Conservation (phyloP, 148 eudicot species). For the Heliosperma pusillum region DNA sequence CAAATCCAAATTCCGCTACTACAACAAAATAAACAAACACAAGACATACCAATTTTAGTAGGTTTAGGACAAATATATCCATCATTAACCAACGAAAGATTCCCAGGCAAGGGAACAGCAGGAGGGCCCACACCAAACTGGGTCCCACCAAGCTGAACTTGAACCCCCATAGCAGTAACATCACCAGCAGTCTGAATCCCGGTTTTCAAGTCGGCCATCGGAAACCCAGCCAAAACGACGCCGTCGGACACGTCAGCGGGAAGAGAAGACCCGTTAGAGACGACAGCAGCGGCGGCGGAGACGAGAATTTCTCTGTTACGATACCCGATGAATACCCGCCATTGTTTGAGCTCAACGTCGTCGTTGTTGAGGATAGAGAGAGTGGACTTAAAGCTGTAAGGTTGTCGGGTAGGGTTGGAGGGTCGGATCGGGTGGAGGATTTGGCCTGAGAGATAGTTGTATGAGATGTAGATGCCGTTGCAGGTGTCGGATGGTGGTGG, state of each 20-base stretch:
- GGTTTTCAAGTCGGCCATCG: slow-evolving; percentile 41
- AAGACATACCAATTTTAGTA: slow-evolving; percentile 11
- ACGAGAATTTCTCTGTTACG: slow-evolving; percentile 52
- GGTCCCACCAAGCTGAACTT: slow-evolving; percentile 50
- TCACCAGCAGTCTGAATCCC: slow-evolving; percentile 73
- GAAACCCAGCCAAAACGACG: slow-evolving; percentile 42
- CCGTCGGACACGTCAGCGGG: slow-evolving; percentile 57
- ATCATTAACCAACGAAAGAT: slow-evolving; percentile 25
- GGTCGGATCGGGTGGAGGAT: slow-evolving; percentile 17
- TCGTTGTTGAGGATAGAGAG: slow-evolving; percentile 51
- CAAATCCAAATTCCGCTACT: neutral
- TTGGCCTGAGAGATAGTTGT: slow-evolving; percentile 20
- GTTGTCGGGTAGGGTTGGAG: slow-evolving; percentile 32
- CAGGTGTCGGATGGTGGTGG: slow-evolving; percentile 23
- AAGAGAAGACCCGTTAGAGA: slow-evolving; percentile 41
- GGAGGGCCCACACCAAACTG: slow-evolving; percentile 63
- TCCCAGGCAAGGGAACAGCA: slow-evolving; percentile 28
- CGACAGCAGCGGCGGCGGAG: slow-evolving; percentile 40
- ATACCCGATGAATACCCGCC: slow-evolving; percentile 54
- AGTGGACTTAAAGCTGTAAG: slow-evolving; percentile 56
- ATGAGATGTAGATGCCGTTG: slow-evolving; percentile 27
- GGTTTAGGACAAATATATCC: slow-evolving; percentile 28
- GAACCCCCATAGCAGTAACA: slow-evolving; percentile 37
- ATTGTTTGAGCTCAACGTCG: slow-evolving; percentile 42
- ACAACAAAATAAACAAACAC: neutral